These are phyloP conservation scores for Beauveria medogensis DNA, from an alignment of 2,329 filamentous ascomycete genomes.

Conservation along the genomic window DNA sequence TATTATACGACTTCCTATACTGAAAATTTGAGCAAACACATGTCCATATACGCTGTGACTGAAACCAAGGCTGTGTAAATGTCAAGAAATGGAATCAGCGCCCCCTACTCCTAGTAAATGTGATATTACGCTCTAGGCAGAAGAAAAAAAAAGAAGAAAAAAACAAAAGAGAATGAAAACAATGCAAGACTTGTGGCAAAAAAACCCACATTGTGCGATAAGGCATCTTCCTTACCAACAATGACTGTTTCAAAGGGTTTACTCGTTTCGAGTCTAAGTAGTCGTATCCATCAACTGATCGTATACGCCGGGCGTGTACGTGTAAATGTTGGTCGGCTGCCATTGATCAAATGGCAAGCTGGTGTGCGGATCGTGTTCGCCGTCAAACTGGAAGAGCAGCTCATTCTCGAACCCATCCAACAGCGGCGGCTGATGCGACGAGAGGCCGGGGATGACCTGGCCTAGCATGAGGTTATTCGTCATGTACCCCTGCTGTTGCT, in stretches of 20 bases:
- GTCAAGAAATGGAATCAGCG: background rate
- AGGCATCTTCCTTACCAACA: too few species aligned
- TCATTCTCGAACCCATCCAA: slow-evolving; percentile 40
- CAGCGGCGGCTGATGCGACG: slow-evolving; percentile 9
- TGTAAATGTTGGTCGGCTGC: slow-evolving; percentile 6
- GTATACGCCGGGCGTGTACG: slow-evolving; percentile 9
- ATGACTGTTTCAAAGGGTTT: too few species aligned
- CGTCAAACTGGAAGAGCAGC: slow-evolving; percentile 36
- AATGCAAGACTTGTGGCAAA: too few species aligned
- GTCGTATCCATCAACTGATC: background rate
- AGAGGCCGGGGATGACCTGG: background rate
- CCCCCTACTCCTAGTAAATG: background rate
- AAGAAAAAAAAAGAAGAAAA: background rate
- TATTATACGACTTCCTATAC: background rate
- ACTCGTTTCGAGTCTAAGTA: background rate
- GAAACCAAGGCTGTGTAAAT: background rate
- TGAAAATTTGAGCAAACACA: background rate
- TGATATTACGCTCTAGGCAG: background rate
- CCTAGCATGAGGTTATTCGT: background rate
- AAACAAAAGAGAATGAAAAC: background rate
- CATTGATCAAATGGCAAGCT: background rate
- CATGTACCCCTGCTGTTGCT: slow-evolving; percentile 4
- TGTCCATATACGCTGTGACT: background rate
- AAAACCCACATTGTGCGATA: too few species aligned
- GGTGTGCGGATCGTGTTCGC: slow-evolving; percentile 14